Evolutionary conservation across 371 early-diverging fungal species (phyloP).

Genomic region (Mortierella sp.): DNA sequence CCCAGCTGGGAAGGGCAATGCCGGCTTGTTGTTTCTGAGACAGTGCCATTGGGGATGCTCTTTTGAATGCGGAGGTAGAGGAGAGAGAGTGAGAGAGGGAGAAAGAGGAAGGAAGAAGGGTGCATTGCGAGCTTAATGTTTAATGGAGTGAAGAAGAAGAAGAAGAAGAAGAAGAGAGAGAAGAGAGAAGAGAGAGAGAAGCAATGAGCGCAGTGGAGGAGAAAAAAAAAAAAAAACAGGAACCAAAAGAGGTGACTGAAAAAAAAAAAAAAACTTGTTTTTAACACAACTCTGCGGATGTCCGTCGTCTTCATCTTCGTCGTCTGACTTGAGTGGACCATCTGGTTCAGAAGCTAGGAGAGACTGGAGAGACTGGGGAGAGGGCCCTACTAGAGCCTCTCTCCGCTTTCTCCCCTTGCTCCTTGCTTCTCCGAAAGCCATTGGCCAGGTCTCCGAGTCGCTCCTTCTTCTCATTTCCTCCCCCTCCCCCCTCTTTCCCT

Average conservation of each 20-base stretch:
- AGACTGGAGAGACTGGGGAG: too few relatives aligned
- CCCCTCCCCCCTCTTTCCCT: neutral
- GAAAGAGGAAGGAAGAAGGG: neutral
- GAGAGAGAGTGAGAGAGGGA: neutral
- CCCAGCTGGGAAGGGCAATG: conserved; percentile 39
- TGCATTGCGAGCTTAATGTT: neutral
- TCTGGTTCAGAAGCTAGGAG: too few relatives aligned
- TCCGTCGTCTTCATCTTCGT: too few relatives aligned
- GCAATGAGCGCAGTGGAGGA: neutral
- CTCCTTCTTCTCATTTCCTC: neutral
- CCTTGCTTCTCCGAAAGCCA: too few relatives aligned
- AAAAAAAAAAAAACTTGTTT: neutral
- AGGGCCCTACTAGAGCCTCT: too few relatives aligned
- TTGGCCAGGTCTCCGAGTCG: too few relatives aligned
- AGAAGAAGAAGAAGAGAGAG: conserved; percentile 7
- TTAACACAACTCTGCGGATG: neutral
- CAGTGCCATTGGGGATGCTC: conserved; percentile 18
- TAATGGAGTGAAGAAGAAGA: conserved; percentile 12
- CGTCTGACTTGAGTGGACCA: too few relatives aligned
- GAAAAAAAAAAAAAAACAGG: conserved; percentile 1
- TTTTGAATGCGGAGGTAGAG: neutral
- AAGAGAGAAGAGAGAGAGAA: neutral
- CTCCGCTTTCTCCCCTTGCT: too few relatives aligned
- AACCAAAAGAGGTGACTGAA: neutral
- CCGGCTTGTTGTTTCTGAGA: conserved; percentile 15